phyloP scores from a whole-genome alignment of 805 yeast species.

The Blastobotrys terrestris region DNA sequence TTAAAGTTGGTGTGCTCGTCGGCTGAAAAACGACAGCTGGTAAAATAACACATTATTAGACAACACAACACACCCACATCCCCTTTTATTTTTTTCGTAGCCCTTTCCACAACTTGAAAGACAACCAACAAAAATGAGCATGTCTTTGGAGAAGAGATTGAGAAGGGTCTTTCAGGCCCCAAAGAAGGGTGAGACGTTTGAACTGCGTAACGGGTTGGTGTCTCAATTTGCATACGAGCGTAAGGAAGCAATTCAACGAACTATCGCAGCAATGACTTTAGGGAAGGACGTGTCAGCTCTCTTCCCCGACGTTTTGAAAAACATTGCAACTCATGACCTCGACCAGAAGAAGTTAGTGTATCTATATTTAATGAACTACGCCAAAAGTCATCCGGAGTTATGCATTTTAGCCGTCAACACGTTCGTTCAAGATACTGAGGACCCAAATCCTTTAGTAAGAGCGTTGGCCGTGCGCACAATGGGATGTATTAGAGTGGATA shows the following conservation, averaged over 20 bases:
- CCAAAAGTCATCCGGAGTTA: conserved; percentile 91
- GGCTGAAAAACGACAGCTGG: neutral
- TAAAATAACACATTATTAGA: neutral
- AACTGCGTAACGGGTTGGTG: conserved; percentile 81
- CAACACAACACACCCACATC: neutral
- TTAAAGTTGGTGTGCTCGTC: too few relatives aligned
- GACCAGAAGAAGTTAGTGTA: conserved; percentile 96
- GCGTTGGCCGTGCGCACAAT: conserved; percentile 96
- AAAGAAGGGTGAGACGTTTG: conserved; percentile 69
- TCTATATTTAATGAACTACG: conserved; percentile 92
- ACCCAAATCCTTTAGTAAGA: conserved; percentile 91
- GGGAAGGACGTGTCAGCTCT: conserved; percentile 94
- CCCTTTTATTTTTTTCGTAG: neutral
- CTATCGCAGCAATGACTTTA: conserved; percentile 95
- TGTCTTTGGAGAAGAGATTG: conserved; percentile 40
- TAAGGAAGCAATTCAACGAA: conserved; percentile 94
- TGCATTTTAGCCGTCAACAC: conserved; percentile 96
- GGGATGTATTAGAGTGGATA: conserved; percentile 96
- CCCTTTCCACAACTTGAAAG: neutral
- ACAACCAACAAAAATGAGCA: neutral
- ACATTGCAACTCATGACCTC: conserved; percentile 92
- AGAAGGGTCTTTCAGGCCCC: conserved; percentile 54
- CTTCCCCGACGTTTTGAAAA: conserved; percentile 93
- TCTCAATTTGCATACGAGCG: conserved; percentile 92
- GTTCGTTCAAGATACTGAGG: conserved; percentile 90